These are phyloP conservation scores for Pyricularia grisea DNA, from an alignment of 2,329 filamentous ascomycete genomes.

Conservation along the genomic window DNA sequence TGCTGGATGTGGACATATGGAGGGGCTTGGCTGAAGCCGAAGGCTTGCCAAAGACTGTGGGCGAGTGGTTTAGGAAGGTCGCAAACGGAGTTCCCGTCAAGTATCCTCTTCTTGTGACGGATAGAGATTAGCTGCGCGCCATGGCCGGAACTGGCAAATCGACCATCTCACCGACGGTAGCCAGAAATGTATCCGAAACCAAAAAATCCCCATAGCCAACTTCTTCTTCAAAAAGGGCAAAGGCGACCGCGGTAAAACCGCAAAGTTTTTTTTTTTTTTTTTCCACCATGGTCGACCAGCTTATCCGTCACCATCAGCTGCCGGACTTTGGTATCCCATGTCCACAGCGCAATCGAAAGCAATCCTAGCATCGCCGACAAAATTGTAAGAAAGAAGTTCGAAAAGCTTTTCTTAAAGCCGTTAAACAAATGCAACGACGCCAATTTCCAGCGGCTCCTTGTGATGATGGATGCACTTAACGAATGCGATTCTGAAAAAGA, in stretches of 20 bases:
- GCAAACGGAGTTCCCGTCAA: no score
- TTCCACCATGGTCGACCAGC: conserved; percentile 26
- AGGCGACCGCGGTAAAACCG: conserved; percentile 23
- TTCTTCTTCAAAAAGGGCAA: conserved; percentile 37
- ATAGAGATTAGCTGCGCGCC: background rate
- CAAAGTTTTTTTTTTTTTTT: conserved; percentile 29
- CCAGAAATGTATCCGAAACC: background rate
- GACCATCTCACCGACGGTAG: conserved; percentile 1
- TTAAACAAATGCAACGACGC: conserved; percentile 11
- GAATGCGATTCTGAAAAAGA: conserved; percentile 23
- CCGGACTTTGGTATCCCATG: conserved; percentile 16
- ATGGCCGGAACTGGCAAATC: conserved; percentile 1
- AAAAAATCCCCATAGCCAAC: conserved; percentile 18
- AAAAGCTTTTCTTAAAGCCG: conserved; percentile 27
- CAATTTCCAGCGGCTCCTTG: conserved; percentile 9
- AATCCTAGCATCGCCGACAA: conserved; percentile 17
- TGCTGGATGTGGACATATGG: no score
- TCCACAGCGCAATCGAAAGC: conserved; percentile 14
- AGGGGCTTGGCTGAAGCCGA: no score
- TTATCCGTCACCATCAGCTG: conserved; percentile 14
- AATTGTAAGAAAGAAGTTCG: conserved; percentile 25
- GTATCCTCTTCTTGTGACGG: no score
- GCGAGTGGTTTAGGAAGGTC: no score
- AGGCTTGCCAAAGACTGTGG: no score
- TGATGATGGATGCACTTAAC: conserved; percentile 25